These are phyloP conservation scores for Asterella californica DNA, from an alignment of 225 moss, liverwort and hornwort genomes.

Conservation along the genomic window DNA sequence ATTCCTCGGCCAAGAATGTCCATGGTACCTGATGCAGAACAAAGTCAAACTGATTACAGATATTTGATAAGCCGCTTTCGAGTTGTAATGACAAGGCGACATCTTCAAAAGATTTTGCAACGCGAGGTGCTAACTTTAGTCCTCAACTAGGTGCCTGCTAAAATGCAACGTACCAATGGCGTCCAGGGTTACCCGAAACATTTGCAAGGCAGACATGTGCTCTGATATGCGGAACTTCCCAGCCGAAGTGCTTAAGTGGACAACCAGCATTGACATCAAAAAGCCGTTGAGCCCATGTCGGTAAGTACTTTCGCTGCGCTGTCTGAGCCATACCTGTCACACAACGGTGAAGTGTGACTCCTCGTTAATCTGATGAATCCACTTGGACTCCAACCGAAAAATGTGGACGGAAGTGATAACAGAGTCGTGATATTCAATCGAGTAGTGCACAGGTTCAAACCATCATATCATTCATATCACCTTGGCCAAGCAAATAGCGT, in stretches of 20 bases:
- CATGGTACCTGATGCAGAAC: constrained; percentile 18
- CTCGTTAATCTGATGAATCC: background rate
- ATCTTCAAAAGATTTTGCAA: background rate
- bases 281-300: constrained; percentile 62
- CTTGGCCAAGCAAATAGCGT: constrained; percentile 76
- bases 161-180: constrained; percentile 43
- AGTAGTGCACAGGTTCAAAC: background rate
- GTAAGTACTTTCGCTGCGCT: constrained; percentile 54
- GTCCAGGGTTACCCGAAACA: constrained; percentile 82
- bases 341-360: background rate
- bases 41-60: background rate
- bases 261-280: constrained; percentile 52
- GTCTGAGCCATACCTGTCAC: constrained; percentile 84
- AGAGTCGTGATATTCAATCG: background rate
- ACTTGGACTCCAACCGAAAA: background rate
- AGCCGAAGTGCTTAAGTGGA: constrained; percentile 59
- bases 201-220: constrained; percentile 77
- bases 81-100: background rate
- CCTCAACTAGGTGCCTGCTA: background rate
- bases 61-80: background rate
- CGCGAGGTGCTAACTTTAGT: background rate
- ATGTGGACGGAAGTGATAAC: background rate
- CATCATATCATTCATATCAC: constrained; percentile 26
- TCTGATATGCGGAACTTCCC: constrained; percentile 70
- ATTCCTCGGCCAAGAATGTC: constrained; percentile 43